These are phyloP conservation scores for Sporothrix luriei DNA, from an alignment of 2,329 filamentous ascomycete species.

Conservation along the genomic window DNA sequence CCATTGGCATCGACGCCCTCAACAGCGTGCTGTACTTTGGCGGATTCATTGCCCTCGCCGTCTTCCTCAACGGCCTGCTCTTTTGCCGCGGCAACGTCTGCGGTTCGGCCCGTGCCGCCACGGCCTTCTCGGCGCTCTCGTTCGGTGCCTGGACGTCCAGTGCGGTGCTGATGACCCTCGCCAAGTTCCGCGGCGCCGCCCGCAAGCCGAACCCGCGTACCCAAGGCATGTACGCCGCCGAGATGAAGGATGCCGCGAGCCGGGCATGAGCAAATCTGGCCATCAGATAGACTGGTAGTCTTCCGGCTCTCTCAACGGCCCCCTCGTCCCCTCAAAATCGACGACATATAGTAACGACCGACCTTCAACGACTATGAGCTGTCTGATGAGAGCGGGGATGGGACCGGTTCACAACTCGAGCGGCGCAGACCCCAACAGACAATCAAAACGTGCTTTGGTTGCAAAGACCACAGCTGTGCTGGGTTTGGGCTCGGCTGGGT, in stretches of 20 bases:
- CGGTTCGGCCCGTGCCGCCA: slow-evolving; percentile 56
- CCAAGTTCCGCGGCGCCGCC: slow-evolving; percentile 51
- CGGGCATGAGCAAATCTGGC: slow-evolving; percentile 30
- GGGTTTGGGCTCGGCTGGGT: slow-evolving; percentile 25
- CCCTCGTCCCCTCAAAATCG: neutral
- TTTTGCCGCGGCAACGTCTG: slow-evolving; percentile 63
- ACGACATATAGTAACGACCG: neutral
- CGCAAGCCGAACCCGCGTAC: slow-evolving; percentile 39
- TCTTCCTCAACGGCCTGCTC: slow-evolving; percentile 58
- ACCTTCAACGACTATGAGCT: neutral
- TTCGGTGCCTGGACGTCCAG: slow-evolving; percentile 59
- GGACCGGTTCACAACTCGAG: neutral
- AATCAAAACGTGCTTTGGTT: slow-evolving; percentile 22
- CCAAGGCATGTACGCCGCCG: slow-evolving; percentile 39
- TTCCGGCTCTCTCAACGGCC: neutral
- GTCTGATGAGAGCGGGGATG: neutral
- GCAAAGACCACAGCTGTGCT: slow-evolving; percentile 34
- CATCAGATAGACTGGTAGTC: too few relatives aligned
- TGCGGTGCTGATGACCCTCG: slow-evolving; percentile 50
- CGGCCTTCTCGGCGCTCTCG: slow-evolving; percentile 57
- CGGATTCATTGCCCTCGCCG: slow-evolving; percentile 61
- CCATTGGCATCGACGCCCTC: slow-evolving; percentile 53
- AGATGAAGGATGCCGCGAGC: slow-evolving; percentile 45
- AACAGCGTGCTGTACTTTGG: slow-evolving; percentile 62
- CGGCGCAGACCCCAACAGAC: too few relatives aligned